phyloP scores from a whole-genome alignment of 2,329 filamentous ascomycete species.

The Neocatenulostroma microsporum region DNA sequence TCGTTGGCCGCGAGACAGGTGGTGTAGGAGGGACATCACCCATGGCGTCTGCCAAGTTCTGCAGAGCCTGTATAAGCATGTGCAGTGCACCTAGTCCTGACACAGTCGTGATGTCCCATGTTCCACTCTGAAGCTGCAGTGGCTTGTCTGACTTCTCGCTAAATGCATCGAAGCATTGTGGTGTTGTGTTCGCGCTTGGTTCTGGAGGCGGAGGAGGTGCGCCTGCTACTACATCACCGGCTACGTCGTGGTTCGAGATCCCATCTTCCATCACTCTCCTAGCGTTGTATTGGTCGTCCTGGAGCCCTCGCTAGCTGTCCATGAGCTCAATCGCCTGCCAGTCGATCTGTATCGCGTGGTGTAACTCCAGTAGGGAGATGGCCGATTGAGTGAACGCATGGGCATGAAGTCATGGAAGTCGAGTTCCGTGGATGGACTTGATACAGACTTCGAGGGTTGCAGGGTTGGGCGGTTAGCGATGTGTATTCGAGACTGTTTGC shows the following conservation, averaged over 20 bases:
- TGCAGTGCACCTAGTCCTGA: slow-evolving; percentile 67
- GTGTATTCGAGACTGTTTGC: too few relatives aligned
- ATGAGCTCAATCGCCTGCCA: background rate
- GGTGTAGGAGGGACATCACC: slow-evolving; percentile 78
- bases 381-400: too few relatives aligned
- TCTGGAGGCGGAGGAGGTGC: slow-evolving; percentile 22
- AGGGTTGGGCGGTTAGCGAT: too few relatives aligned
- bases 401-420: too few relatives aligned
- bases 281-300: background rate
- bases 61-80: slow-evolving; percentile 58
- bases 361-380: too few relatives aligned
- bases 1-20: slow-evolving; percentile 54
- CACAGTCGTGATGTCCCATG: slow-evolving; percentile 65
- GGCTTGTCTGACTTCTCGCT: slow-evolving; percentile 22
- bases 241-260: slow-evolving; percentile 7
- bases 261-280: slow-evolving; percentile 22
- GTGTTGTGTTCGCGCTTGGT: slow-evolving; percentile 14
- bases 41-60: slow-evolving; percentile 59
- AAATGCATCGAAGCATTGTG: slow-evolving; percentile 10
- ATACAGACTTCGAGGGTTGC: too few relatives aligned
- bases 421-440: too few relatives aligned
- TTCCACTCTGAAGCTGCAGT: slow-evolving; percentile 26
- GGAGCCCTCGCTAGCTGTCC: background rate
- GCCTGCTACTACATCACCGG: background rate
- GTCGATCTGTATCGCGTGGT: too few relatives aligned